Evolutionary conservation across 257 asterid genomes (phyloP), one percentile per base, ranked within the genome.

Genomic region (Voacanga thouarsii): DNA sequence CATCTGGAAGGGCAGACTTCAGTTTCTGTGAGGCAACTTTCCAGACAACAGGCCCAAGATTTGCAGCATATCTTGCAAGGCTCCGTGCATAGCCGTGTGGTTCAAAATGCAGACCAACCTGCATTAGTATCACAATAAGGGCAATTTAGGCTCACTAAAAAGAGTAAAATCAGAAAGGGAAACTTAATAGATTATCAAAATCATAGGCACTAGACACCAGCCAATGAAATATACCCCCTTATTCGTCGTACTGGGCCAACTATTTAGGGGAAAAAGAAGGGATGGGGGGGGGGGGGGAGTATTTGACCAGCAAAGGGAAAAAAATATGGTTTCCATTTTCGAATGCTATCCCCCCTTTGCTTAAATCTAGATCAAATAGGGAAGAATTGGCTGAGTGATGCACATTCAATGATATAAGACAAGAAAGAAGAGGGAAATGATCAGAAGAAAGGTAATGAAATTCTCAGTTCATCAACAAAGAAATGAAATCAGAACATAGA

Each of bases 11-110:
- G 44, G 78, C 83, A 18, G 56, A 55, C 77, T 88, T 90, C 23
- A 96, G 83, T 78, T 79, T 96, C 86, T 78, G 85, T 1, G 92
- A 88, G 45, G 98, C 99, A 37, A 90, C 73, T 76, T 87, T 85
- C 99, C 99, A 93, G 50, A 92, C 92, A 63, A 83, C 85, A 1
- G 98, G 97, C 77, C 99, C 99, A 24, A 96, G 95, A 85, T 87
- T 86, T 24, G 96, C 94, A 15, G 98, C 96, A 72, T 71, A 96
- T 75, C 94, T 87, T 33, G 98, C 94, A 50, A 91, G 86, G 88
- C 98, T 95, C 80, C 97, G 90, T 7, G 96, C 96, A 78, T 90
- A 95, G 60, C 89, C 89, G 56, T 93, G 91, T 21, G 92, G 90
- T 67, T 91, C 97, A n/a, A 75, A 66, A 68, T 89, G 94, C 53